Base-by-base conservation (phyloP, 192 early-diverging fungal species). In the Coemansia sp. region DNA sequence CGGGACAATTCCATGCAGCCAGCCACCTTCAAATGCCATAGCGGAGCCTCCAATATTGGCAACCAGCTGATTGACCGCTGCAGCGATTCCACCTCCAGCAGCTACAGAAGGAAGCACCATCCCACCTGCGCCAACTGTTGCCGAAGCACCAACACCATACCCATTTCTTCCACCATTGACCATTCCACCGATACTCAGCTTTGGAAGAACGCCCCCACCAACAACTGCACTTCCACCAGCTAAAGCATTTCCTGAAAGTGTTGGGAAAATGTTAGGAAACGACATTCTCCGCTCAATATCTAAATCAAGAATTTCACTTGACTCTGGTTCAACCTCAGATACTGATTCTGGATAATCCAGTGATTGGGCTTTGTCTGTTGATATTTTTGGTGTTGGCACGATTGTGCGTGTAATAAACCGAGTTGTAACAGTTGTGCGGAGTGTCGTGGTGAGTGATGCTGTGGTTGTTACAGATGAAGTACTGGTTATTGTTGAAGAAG, bases 201-300 rank as follows among this genome's bases (percentile, higher is more conserved):
- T 55, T 41, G 54, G 54, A 7, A 55, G 13, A 24, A 55, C 27
- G 13, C 54, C 54, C n/a, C 54, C 54, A 24, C 54, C 54, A 44
- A 44, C 5, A 11, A 44, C 41, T 4, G 30, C 17, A 8, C 14
- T 44, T 3, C 54, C 54, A 24, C 42, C 41, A n/a, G 25, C 54
- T 23, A 55, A 12, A 1, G 41, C 54, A 44, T 55, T 55, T 1
- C 40, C 54, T 25, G 54, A 55, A 27, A 55, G 6, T 44, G 41
- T 55, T 21, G 54, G 54, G 13, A 55, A 44, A 23, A 55, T 22
- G 44, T 27, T 17, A 3, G 52, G 52, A 24, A 50, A 19, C 9
- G 9, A 9, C 9, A 17, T 10, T 33, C 49, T 51, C 2, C 49
- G 21, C 25, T 46, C 45, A 46, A 46, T 46, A 17, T 21, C 45